Percentiles rank a stretch among this genome's conserved stretches.
Evolutionary conservation across 164 flowering plant genomes (phyloP).

Genomic region (Nymphaea thermarum): DNA sequence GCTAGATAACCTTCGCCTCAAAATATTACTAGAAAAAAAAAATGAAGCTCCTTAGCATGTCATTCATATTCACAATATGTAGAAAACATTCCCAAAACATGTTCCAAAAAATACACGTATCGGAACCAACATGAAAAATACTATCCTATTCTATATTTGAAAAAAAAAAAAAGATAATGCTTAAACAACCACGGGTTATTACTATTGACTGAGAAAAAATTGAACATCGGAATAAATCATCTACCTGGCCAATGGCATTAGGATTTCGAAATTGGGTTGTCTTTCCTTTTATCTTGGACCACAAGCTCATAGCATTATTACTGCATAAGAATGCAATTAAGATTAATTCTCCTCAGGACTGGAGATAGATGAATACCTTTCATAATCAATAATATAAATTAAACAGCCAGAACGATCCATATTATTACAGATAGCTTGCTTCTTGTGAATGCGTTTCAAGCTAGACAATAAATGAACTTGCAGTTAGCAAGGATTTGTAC

Average conservation of each 20-base stretch:
- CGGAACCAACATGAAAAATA: background rate
- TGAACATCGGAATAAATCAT: background rate
- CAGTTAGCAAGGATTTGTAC: background rate
- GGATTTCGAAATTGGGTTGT: constrained; percentile 45
- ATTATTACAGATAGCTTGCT: background rate
- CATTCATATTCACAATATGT: background rate
- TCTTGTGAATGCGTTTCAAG: background rate
- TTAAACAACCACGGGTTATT: background rate
- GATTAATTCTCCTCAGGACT: background rate
- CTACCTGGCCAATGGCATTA: constrained; percentile 71
- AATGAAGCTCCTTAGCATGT: background rate
- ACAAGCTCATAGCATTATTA: constrained; percentile 87
- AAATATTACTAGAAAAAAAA: too few species aligned
- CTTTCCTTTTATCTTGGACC: constrained; percentile 61
- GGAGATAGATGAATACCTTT: background rate
- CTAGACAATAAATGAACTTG: background rate
- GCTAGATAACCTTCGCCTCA: too few species aligned
- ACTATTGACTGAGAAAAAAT: background rate
- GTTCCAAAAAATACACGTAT: background rate
- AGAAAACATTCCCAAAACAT: background rate
- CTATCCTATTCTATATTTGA: background rate
- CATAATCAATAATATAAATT: too few species aligned
- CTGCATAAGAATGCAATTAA: constrained; percentile 22
- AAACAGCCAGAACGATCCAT: too few species aligned
- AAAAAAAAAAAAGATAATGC: background rate